phyloP scores from a whole-genome alignment of 2,329 filamentous ascomycete genomes.

The Aureobasidium sp. region DNA sequence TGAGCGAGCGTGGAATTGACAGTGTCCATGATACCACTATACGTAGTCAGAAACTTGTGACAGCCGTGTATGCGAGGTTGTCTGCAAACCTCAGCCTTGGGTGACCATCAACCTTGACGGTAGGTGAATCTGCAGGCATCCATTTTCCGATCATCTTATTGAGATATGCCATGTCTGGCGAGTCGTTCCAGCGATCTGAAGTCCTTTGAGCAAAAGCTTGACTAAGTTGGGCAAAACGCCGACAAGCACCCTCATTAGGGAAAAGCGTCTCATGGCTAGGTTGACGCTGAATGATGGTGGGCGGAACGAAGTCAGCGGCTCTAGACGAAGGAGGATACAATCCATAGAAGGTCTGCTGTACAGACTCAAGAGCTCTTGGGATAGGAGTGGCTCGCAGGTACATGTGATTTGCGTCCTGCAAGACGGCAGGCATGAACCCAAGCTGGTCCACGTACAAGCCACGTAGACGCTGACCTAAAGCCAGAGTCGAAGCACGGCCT shows the following conservation, averaged over 20 bases:
- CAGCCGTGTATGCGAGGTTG: background rate
- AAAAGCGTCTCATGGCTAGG: slow-evolving; percentile 44
- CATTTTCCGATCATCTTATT: slow-evolving; percentile 71
- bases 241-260: slow-evolving; percentile 44
- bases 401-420: slow-evolving; percentile 37
- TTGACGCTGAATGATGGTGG: slow-evolving; percentile 39
- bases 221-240: slow-evolving; percentile 41
- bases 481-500: slow-evolving; percentile 43
- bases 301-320: slow-evolving; percentile 36
- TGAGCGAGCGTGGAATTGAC: slow-evolving; percentile 86
- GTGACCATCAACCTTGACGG: slow-evolving; percentile 74
- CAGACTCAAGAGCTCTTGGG: slow-evolving; percentile 43
- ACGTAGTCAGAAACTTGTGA: background rate
- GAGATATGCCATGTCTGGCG: slow-evolving; percentile 76
- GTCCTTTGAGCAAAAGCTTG: slow-evolving; percentile 42
- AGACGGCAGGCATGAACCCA: slow-evolving; percentile 39
- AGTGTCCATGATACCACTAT: slow-evolving; percentile 77
- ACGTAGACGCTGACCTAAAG: slow-evolving; percentile 41
- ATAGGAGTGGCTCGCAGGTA: slow-evolving; percentile 44
- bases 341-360: slow-evolving; percentile 45
- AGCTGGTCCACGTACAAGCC: slow-evolving; percentile 46
- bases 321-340: slow-evolving; percentile 40
- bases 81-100: slow-evolving; percentile 58
- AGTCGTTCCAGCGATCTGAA: slow-evolving; percentile 45
- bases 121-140: slow-evolving; percentile 64